Evolutionary conservation across 169 alveolate genomes (phyloP), one percentile per base, ranked within the genome.

Genomic region (Plasmodium inui): DNA sequence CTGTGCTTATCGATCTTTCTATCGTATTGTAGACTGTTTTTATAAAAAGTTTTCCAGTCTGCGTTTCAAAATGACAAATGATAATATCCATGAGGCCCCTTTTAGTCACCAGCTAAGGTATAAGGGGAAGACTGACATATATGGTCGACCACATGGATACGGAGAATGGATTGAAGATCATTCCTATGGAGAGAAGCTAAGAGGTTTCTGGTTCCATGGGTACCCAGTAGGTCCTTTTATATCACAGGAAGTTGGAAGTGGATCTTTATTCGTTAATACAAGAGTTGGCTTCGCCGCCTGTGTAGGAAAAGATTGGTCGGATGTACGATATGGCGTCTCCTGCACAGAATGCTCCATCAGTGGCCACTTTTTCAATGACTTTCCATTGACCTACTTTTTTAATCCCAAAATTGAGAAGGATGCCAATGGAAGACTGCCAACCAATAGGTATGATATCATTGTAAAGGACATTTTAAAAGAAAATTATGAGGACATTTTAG

Each of bases 151-250:
- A 0, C 98, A 97, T 89, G 98, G 98, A 4, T 97, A 96, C 71
- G 98, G 98, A 22, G 98, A 97, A 85, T 97, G 98, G 98, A 93
- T 97, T 44, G 98, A 97, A 81, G 98, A 97, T 74, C 97, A 97
- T 73, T 92, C 95, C 0, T 92, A 90, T 82, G 98, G 98, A n/a
- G 98, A 97, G 85, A 90, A 97, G 19, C 50, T 96, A 71, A 71
- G 95, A 70, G 98, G 98, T 14, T 96, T 95, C 80, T 97, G 98
- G 98, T 95, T 96, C 92, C 98, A 97, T 84, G 98, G 98, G 26
- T 95, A 95, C 80, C 98, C 98, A 3, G 95, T 97, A n/a, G 98
- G 98, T 2, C 98, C 98, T 1, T 97, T 97, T 90, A 96, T 92
- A 37, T 97, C 98, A 14, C 98, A 97, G 89, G 98, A 97, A 84